A percentile compares a stretch with the other conserved stretches of the same genome.
Evolutionary conservation across 192 early-diverging fungal genomes (phyloP).

Genomic region (Dissophora globulifera): DNA sequence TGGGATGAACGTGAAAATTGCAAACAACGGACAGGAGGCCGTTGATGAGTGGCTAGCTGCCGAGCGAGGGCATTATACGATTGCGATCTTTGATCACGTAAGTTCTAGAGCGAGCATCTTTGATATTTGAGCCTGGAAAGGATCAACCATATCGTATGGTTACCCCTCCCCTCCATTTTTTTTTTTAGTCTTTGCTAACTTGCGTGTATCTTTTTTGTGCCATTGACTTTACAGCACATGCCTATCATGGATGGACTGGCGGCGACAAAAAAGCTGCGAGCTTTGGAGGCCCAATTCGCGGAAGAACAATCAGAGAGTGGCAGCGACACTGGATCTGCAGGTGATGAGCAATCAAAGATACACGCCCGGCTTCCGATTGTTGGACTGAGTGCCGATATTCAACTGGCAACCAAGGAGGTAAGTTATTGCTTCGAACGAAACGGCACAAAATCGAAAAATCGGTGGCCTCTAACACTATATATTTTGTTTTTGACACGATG

Average conservation of each 20-base stretch:
- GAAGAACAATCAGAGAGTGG: constrained; percentile 1
- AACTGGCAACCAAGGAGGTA: constrained; percentile 46
- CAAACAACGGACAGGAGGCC: constrained; percentile 46
- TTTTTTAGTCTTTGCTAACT: too few species aligned
- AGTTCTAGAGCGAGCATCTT: not conserved
- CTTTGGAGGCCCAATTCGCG: constrained; percentile 18
- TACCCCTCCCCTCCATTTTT: too few species aligned
- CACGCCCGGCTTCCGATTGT: constrained; percentile 35
- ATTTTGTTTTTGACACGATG: too few species aligned
- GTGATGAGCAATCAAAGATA: not conserved
- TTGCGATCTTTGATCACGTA: constrained; percentile 54
- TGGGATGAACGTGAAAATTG: constrained; percentile 46
- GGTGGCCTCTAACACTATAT: not conserved
- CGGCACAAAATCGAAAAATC: not conserved
- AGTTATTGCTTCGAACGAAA: too few species aligned
- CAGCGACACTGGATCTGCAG: not conserved
- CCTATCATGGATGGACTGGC: constrained; percentile 52
- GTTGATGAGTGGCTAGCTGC: constrained; percentile 35
- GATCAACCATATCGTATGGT: too few species aligned
- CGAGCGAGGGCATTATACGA: constrained; percentile 37
- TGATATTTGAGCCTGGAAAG: too few species aligned
- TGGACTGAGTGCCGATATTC: constrained; percentile 50
- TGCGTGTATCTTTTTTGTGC: not conserved
- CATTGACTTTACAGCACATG: constrained; percentile 39
- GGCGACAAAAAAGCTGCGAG: constrained; percentile 32